Base-by-base conservation (phyloP, 2,329 filamentous ascomycete species). In the Atkinsonella texensis region DNA sequence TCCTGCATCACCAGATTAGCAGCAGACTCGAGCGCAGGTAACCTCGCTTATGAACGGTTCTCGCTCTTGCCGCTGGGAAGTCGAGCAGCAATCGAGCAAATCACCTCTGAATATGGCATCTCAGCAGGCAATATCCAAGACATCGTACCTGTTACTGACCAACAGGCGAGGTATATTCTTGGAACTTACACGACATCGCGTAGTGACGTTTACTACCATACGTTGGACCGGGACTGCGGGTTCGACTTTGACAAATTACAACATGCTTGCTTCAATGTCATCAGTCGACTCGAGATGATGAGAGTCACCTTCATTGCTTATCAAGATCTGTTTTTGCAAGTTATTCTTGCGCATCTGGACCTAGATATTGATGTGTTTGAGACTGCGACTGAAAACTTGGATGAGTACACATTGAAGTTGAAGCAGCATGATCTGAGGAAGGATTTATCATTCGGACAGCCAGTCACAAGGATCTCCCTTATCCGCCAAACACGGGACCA, bases 81-180 rank as follows among this genome's bases (percentile, higher is more conserved):
- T 32, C 43, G 12, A 41, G 20, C 43, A 9, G 42, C 38, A 41
- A 20, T 51, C 17, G 35, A 51, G 33, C 17, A 41, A n/a, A 46
- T 51, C 12, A 15, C 46, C 12, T 1, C 15, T 7, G 49, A 40
- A 23, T 33, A 51, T 32, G 49, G 49, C 32, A 46, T 51, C 15
- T 20, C 43, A 15, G n/a, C 10, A 20, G 33, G 40, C 17, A 32
- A 46, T 2, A 17, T 51, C 12, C 23, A 51, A 12, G 49, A 46
- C 15, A 15, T 51, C 13, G 11, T 51, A 6, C 43, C 49, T 6
- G 35, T 51, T 12, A 51, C 49, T 12, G 42, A 50, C 49, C 43
- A 51, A 12, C 43, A 51, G 20, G 33, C 43, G n/a, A 13, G 49
- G n/a, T 51, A 51, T 33, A 42, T 51, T 31, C 49, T 51, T 31